phyloP scores from a whole-genome alignment of 164 flowering plant genomes.

The Paratinospora sagittata region DNA sequence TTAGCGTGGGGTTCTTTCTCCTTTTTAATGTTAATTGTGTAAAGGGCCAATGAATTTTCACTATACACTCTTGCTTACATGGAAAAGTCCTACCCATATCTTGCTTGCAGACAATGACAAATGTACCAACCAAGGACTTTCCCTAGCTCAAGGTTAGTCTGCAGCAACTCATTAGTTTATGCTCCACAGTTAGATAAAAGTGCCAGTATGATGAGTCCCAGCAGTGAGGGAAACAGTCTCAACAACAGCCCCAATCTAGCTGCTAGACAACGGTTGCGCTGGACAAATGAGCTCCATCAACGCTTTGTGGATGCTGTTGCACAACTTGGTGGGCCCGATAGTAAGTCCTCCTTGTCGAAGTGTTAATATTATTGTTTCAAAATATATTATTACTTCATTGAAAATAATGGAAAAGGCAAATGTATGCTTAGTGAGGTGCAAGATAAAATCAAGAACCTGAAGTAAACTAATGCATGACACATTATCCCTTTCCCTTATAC shows the following conservation, averaged over 20 bases:
- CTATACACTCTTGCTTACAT: neutral
- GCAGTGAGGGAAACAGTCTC: conserved; percentile 37
- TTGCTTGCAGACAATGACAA: neutral
- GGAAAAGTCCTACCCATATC: neutral
- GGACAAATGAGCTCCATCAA: conserved; percentile 93
- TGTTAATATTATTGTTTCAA: neutral
- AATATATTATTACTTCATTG: neutral
- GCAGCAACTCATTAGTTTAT: conserved; percentile 26
- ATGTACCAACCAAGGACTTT: conserved; percentile 29
- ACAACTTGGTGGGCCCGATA: conserved; percentile 95
- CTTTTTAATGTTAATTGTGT: neutral
- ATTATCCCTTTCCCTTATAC: too few relatives aligned
- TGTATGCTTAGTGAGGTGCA: neutral
- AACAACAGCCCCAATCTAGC: conserved; percentile 39
- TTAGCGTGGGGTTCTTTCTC: neutral
- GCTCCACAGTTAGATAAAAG: conserved; percentile 32
- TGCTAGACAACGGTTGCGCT: conserved; percentile 79
- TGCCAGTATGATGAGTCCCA: conserved; percentile 30
- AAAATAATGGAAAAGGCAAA: neutral
- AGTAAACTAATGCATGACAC: too few relatives aligned
- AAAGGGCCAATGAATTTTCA: neutral
- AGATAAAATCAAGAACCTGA: neutral
- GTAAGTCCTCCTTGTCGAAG: conserved; percentile 39
- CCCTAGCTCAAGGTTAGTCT: conserved; percentile 32
- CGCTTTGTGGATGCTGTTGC: conserved; percentile 91